These are phyloP conservation scores for Funneliformis geosporum DNA, from an alignment of 192 early-diverging fungal genomes.

Conservation along the genomic window DNA sequence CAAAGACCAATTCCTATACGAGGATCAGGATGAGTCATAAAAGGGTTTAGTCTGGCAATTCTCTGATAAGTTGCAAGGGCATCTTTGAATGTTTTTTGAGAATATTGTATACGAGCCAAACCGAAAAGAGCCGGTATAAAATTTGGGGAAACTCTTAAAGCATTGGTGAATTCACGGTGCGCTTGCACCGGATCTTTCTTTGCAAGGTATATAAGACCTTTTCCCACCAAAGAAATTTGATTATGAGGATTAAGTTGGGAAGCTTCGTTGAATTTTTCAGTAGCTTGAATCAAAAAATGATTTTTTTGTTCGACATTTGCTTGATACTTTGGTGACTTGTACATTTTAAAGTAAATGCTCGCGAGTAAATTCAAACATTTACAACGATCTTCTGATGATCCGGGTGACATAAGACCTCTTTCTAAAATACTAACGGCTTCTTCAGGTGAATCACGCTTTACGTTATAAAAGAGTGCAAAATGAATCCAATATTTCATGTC, in stretches of 20 bases:
- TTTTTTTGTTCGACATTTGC: conserved; percentile 44
- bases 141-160: conserved; percentile 48
- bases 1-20: conserved; percentile 89
- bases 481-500: background rate
- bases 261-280: conserved; percentile 74
- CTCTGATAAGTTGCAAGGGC: conserved; percentile 80
- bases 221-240: conserved; percentile 70
- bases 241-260: conserved; percentile 71
- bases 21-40: conserved; percentile 60
- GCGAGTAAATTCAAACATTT: background rate
- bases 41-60: conserved; percentile 62
- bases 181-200: conserved; percentile 59
- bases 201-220: conserved; percentile 61
- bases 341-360: background rate
- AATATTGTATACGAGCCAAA: conserved; percentile 61
- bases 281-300: conserved; percentile 65
- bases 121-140: conserved; percentile 65
- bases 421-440: background rate
- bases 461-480: background rate
- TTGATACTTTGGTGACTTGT: background rate
- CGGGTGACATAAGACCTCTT: background rate
- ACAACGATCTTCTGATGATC: background rate
- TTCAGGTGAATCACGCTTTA: background rate
- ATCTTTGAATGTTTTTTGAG: conserved; percentile 60
- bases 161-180: conserved; percentile 50